A percentile compares a stretch with the other conserved stretches of the same genome.
These are phyloP conservation scores for Eimeria brunetti DNA, from an alignment of 169 alveolate genomes.

Conservation along the genomic window DNA sequence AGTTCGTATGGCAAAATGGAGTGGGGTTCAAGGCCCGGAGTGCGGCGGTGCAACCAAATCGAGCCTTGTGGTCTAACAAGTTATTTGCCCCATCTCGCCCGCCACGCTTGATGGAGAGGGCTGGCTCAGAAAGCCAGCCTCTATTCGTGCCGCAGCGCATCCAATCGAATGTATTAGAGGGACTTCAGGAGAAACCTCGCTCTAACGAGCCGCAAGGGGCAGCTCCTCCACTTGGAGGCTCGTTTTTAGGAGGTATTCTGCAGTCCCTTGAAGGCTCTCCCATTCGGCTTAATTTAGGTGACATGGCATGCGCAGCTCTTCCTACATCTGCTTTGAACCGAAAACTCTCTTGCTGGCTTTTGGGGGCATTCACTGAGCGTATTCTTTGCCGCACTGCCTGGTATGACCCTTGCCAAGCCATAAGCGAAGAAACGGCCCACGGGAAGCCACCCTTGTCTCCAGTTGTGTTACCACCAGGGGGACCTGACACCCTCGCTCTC, in stretches of 20 bases:
- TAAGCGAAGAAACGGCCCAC: constrained; percentile 39
- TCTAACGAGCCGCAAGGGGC: constrained; percentile 2
- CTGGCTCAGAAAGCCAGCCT: constrained; percentile 29
- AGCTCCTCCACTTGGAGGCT: constrained; percentile 54
- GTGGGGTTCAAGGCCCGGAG: constrained; percentile 16
- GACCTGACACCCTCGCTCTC: constrained; percentile 17
- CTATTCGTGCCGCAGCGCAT: constrained; percentile 7
- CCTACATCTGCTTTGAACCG: constrained; percentile 58
- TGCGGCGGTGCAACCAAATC: neutral
- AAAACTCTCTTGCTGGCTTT: constrained; percentile 63
- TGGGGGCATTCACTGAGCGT: constrained; percentile 70
- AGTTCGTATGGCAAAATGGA: constrained; percentile 26
- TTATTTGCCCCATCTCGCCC: neutral
- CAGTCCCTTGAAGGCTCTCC: constrained; percentile 62
- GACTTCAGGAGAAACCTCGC: constrained; percentile 32
- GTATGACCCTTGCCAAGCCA: constrained; percentile 73
- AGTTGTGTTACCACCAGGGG: constrained; percentile 52
- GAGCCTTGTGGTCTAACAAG: constrained; percentile 39
- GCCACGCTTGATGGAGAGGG: constrained; percentile 1
- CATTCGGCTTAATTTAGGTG: constrained; percentile 42
- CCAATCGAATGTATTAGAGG: neutral
- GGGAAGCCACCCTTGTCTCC: constrained; percentile 65
- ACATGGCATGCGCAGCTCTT: constrained; percentile 71
- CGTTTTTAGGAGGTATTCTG: constrained; percentile 32
- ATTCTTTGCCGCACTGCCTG: constrained; percentile 72